A percentile compares a stretch with the other conserved stretches of the same genome.
Conservation (phyloP, 2,329 filamentous ascomycete species). For the Amphichorda felina region DNA sequence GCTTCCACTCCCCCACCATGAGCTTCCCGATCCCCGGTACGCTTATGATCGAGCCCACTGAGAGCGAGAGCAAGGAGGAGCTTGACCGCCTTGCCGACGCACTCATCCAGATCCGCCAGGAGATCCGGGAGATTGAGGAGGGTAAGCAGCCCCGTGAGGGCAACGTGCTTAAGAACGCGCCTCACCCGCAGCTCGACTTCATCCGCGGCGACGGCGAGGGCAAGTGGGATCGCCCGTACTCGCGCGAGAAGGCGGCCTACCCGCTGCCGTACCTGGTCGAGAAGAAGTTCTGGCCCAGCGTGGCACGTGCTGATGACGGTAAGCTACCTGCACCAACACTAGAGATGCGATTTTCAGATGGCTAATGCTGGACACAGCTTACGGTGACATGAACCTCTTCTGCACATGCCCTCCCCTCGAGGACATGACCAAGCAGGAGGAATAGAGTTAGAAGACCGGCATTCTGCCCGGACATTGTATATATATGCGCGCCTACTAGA, state of each 20-base stretch:
- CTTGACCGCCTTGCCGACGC: conserved; percentile 90
- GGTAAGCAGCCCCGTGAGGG: conserved; percentile 61
- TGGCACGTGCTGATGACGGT: conserved; percentile 82
- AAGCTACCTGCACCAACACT: too few species aligned
- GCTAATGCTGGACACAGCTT: conserved; percentile 36
- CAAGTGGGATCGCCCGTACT: conserved; percentile 76
- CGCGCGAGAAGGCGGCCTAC: conserved; percentile 74
- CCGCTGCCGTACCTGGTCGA: conserved; percentile 71
- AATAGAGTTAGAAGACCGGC: too few species aligned
- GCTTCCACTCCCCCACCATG: conserved; percentile 97
- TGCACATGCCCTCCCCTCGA: conserved; percentile 87
- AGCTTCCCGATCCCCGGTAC: conserved; percentile 92
- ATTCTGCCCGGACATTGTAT: too few species aligned
- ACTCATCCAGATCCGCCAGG: conserved; percentile 71
- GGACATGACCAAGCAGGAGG: conserved; percentile 16
- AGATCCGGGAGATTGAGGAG: conserved; percentile 71
- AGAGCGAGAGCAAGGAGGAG: conserved; percentile 85
- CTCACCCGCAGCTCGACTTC: conserved; percentile 75
- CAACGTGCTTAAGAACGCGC: conserved; percentile 83
- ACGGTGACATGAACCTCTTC: conserved; percentile 86
- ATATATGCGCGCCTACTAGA: too few species aligned
- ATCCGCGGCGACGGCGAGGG: conserved; percentile 40
- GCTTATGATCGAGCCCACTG: conserved; percentile 95
- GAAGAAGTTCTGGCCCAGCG: conserved; percentile 96
- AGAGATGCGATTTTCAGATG: too few species aligned